Evolutionary conservation across 2,329 filamentous ascomycete genomes (phyloP).

Genomic region (Verticillium zaregamsianum): DNA sequence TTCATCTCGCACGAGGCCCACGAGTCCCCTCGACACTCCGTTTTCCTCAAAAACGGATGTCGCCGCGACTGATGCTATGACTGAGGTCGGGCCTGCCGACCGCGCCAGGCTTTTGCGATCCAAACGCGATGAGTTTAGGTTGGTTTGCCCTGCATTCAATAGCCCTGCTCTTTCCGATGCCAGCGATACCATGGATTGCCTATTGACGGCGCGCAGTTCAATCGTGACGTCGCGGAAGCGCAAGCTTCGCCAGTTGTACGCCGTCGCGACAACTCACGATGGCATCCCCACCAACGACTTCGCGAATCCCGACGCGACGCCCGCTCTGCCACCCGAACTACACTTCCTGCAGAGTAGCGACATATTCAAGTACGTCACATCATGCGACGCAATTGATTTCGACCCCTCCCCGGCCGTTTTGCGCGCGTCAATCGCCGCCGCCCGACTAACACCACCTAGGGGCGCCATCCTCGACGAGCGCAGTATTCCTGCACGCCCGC

Average conservation of each 20-base stretch:
- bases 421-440: not conserved
- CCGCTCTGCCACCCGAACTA: conserved; percentile 46
- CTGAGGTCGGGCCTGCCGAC: conserved; percentile 64
- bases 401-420: conserved; percentile 3
- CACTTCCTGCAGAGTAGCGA: conserved; percentile 54
- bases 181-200: conserved; percentile 36
- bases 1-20: conserved; percentile 29
- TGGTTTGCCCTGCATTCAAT: conserved; percentile 36
- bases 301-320: conserved; percentile 52
- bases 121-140: conserved; percentile 61
- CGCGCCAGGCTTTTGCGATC: conserved; percentile 62
- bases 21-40: conserved; percentile 37
- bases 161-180: conserved; percentile 47
- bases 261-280: conserved; percentile 9
- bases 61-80: conserved; percentile 65
- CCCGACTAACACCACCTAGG: not conserved
- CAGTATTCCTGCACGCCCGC: conserved; percentile 46
- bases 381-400: conserved; percentile 13
- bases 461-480: conserved; percentile 38
- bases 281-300: conserved; percentile 52
- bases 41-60: conserved; percentile 67
- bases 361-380: conserved; percentile 52
- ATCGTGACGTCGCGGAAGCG: conserved; percentile 82
- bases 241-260: conserved; percentile 84
- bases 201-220: conserved; percentile 52